These are phyloP conservation scores for Xylariales sp. DNA, from an alignment of 2,329 filamentous ascomycete species.

Conservation along the genomic window DNA sequence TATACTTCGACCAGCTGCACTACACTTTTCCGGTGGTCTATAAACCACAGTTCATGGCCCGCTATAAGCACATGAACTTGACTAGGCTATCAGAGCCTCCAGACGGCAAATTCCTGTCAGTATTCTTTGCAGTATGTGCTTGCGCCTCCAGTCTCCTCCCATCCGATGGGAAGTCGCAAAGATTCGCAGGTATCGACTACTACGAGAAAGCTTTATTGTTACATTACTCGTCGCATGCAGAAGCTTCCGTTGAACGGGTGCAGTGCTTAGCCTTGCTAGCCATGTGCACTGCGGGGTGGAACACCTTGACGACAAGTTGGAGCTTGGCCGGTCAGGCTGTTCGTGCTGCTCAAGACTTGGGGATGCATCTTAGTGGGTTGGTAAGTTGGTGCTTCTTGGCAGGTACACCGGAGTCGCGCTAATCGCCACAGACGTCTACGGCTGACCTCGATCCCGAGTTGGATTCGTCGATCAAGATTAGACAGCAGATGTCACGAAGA, in stretches of 20 bases:
- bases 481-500: background rate
- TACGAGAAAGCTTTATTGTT: slow-evolving; percentile 2
- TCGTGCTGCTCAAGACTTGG: slow-evolving; percentile 3
- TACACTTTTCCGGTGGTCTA: slow-evolving; percentile 1
- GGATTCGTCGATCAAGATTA: background rate
- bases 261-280: slow-evolving; percentile 3
- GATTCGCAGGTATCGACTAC: slow-evolving; percentile 1
- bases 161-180: background rate
- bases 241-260: slow-evolving; percentile 1
- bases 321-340: slow-evolving; percentile 2
- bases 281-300: slow-evolving; percentile 3
- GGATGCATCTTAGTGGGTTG: slow-evolving; percentile 4
- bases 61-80: slow-evolving; percentile 1
- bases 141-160: slow-evolving; percentile 1
- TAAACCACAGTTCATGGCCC: slow-evolving; percentile 1
- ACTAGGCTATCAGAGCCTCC: background rate
- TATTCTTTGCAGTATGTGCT: slow-evolving; percentile 3
- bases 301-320: slow-evolving; percentile 5
- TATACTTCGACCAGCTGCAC: slow-evolving; percentile 4
- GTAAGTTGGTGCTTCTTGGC: background rate
- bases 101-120: background rate
- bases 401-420: background rate
- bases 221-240: background rate
- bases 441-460: background rate
- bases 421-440: background rate